A percentile compares a stretch with the other conserved stretches of the same genome.
phyloP scores from a whole-genome alignment of 768 basidiomycete genomes.

The Amanita phalloides region DNA sequence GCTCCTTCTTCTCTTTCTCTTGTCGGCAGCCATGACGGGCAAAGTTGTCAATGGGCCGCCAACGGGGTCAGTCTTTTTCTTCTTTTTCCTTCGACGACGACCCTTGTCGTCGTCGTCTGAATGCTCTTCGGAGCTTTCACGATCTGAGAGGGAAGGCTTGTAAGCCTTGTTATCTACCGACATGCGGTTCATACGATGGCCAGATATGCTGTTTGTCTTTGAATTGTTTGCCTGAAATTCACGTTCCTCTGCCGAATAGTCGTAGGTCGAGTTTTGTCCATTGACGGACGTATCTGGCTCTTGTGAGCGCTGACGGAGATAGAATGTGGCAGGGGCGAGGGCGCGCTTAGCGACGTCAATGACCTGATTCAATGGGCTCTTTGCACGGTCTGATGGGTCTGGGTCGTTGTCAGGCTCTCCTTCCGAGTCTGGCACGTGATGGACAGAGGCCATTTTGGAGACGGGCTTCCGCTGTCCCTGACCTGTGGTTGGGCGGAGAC shows the following conservation, averaged over 20 bases:
- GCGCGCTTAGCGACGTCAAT: slow-evolving; percentile 45
- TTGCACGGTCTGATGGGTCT: slow-evolving; percentile 36
- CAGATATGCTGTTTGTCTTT: slow-evolving; percentile 11
- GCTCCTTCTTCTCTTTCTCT: slow-evolving; percentile 42
- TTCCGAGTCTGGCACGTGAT: slow-evolving; percentile 61
- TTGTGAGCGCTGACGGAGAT: slow-evolving; percentile 50
- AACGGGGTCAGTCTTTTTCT: slow-evolving; percentile 40
- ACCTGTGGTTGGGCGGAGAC: slow-evolving; percentile 12
- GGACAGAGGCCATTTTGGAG: slow-evolving; percentile 43
- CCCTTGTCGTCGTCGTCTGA: slow-evolving; percentile 33
- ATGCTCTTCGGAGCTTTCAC: slow-evolving; percentile 49
- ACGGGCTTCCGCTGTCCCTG: slow-evolving; percentile 32
- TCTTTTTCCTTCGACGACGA: slow-evolving; percentile 36
- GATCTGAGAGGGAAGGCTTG: slow-evolving; percentile 51
- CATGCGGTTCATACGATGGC: slow-evolving; percentile 48
- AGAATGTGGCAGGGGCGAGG: slow-evolving; percentile 47
- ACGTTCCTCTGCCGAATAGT: slow-evolving; percentile 69
- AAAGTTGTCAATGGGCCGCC: slow-evolving; percentile 55
- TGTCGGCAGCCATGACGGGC: slow-evolving; percentile 58
- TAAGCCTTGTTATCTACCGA: slow-evolving; percentile 79
- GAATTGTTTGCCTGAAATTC: slow-evolving; percentile 37
- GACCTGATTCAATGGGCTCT: slow-evolving; percentile 58
- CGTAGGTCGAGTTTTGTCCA: slow-evolving; percentile 48
- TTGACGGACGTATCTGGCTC: slow-evolving; percentile 37
- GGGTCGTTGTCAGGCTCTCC: slow-evolving; percentile 32